Evolutionary conservation across 1,284 basidiomycete genomes (phyloP).

Genomic region (Trichosporon faecale): DNA sequence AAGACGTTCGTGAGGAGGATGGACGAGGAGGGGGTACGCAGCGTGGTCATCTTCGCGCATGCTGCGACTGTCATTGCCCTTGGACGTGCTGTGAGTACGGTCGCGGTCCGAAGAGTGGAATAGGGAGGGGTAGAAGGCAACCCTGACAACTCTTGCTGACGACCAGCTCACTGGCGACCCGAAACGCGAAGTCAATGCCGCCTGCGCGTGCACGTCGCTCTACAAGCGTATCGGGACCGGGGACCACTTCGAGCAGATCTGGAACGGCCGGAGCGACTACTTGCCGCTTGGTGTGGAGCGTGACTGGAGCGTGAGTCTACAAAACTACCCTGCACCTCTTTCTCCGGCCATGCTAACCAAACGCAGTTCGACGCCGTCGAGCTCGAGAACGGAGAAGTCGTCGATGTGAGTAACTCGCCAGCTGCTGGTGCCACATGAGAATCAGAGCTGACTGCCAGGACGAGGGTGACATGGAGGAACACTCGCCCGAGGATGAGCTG

Average conservation of each 20-base stretch:
- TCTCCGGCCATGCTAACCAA: not conserved
- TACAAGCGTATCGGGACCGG: conserved; percentile 35
- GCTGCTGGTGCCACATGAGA: not conserved
- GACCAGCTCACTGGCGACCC: conserved; percentile 21
- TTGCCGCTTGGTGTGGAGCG: conserved; percentile 49
- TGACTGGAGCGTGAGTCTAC: conserved; percentile 46
- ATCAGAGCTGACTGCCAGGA: conserved; percentile 22
- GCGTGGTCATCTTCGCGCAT: conserved; percentile 54
- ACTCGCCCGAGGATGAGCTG: conserved; percentile 36
- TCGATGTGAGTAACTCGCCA: conserved; percentile 21
- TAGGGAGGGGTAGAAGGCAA: not conserved
- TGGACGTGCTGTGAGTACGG: conserved; percentile 45
- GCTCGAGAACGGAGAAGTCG: conserved; percentile 43
- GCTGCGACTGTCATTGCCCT: conserved; percentile 55
- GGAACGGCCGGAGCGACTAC: conserved; percentile 47
- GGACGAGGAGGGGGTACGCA: conserved; percentile 45
- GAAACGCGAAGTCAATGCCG: conserved; percentile 40
- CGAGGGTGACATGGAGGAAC: conserved; percentile 34
- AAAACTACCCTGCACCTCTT: not conserved
- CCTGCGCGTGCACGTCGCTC: conserved; percentile 46
- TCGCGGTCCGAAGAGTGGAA: not conserved
- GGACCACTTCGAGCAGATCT: conserved; percentile 44
- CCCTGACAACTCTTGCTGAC: not conserved
- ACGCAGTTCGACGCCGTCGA: conserved; percentile 43
- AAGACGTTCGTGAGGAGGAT: conserved; percentile 41